These are phyloP conservation scores for Fusarium continuum DNA, from an alignment of 2,329 filamentous ascomycete genomes.

Conservation along the genomic window DNA sequence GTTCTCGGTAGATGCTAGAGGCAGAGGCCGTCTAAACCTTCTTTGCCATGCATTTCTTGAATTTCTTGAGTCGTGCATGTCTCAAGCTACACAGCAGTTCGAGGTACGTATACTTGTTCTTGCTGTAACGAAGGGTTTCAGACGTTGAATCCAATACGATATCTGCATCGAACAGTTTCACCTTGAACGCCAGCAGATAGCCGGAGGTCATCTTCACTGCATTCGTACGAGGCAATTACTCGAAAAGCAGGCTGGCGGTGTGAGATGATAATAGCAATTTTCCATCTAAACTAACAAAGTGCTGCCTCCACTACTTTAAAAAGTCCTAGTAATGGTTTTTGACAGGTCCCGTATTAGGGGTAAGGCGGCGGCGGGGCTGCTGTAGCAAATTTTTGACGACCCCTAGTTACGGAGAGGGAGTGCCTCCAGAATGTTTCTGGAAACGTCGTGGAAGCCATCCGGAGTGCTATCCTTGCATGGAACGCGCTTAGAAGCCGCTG, in stretches of 20 bases:
- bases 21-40: not conserved
- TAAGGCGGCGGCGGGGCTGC: constrained; percentile 9
- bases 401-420: constrained; percentile 2
- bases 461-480: constrained; percentile 35
- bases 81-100: not conserved
- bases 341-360: constrained; percentile 23
- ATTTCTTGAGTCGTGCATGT: not conserved
- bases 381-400: constrained; percentile 9
- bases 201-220: too few species aligned
- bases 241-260: constrained; percentile 11
- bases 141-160: not conserved
- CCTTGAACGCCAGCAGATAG: too few species aligned
- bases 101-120: not conserved
- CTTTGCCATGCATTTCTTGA: not conserved
- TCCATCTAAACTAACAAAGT: constrained; percentile 8
- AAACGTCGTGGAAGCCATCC: constrained; percentile 31
- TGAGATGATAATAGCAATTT: constrained; percentile 6
- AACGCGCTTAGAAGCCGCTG: constrained; percentile 38
- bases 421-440: constrained; percentile 41
- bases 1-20: constrained; percentile 3
- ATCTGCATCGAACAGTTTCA: not conserved
- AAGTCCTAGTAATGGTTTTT: constrained; percentile 5
- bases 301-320: constrained; percentile 10
- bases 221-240: not conserved
- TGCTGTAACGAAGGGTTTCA: not conserved